Conservation (phyloP, 768 basidiomycete genomes). For the Phaffia australis region DNA sequence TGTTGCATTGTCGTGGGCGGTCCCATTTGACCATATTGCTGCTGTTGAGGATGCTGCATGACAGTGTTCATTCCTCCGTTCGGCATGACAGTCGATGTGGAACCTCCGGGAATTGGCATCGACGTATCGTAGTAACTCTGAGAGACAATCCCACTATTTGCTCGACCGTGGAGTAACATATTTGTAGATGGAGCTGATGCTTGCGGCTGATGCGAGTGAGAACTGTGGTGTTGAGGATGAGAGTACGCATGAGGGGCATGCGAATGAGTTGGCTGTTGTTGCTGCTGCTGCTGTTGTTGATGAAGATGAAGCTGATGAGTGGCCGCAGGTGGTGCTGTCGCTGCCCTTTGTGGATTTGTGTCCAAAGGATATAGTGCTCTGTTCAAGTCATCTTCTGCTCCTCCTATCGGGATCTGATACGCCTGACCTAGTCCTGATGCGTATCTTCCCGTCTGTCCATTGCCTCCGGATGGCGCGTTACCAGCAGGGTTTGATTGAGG, state of each 20-base stretch:
- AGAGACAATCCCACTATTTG: not conserved
- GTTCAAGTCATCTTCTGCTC: not conserved
- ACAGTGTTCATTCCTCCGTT: not conserved
- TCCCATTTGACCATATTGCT: not conserved
- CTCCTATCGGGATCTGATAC: conserved; percentile 3
- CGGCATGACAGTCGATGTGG: not conserved
- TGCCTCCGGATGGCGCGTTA: not conserved
- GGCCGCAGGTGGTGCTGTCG: not conserved
- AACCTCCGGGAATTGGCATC: not conserved
- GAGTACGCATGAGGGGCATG: not conserved
- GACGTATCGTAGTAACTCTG: conserved; percentile 7
- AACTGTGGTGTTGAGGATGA: not conserved
- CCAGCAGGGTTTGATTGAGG: not conserved
- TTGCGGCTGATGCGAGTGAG: conserved; percentile 4
- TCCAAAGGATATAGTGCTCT: not conserved
- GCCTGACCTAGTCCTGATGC: conserved; percentile 5
- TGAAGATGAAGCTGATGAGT: conserved; percentile 7
- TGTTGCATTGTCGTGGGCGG: too few relatives aligned
- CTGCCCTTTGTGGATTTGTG: not conserved
- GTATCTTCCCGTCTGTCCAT: not conserved
- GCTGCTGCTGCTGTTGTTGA: not conserved
- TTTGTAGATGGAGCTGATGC: not conserved
- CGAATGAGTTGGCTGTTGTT: conserved; percentile 6
- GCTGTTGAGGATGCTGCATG: conserved; percentile 1
- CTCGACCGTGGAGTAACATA: not conserved